A percentile compares a stretch with the other conserved stretches of the same genome.
Evolutionary conservation across 257 asterid species (phyloP).

Genomic region (Leptodermis oblonga): DNA sequence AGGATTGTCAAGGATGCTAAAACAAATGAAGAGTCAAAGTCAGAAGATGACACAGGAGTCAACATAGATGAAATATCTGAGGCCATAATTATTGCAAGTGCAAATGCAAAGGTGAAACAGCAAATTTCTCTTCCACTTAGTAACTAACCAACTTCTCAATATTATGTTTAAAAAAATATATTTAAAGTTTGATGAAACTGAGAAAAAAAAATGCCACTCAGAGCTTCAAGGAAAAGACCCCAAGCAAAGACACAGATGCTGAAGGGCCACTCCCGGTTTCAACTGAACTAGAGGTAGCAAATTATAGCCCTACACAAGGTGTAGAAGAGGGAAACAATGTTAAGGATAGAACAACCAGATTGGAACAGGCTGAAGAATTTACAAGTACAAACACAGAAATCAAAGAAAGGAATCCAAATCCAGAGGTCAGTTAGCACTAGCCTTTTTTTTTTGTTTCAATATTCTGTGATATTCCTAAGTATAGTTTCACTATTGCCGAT

Average conservation of each 20-base stretch:
- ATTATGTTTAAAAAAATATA: neutral
- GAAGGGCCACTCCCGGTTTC: neutral
- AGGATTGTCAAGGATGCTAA: neutral
- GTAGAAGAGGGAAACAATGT: slow-evolving; percentile 13
- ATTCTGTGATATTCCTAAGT: neutral
- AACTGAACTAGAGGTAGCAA: neutral
- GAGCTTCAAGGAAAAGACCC: neutral
- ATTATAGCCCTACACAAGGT: slow-evolving; percentile 3
- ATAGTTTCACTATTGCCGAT: slow-evolving; percentile 3
- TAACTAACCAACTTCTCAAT: neutral
- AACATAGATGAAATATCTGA: slow-evolving; percentile 14
- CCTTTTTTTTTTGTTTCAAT: slow-evolving; percentile 14
- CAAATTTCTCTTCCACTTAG: neutral
- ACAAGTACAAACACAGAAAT: slow-evolving; percentile 16
- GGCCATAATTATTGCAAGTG: slow-evolving; percentile 8
- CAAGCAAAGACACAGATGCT: neutral
- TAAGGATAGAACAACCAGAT: neutral
- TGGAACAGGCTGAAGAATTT: slow-evolving; percentile 23
- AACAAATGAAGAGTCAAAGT: slow-evolving; percentile 13
- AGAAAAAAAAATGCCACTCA: neutral
- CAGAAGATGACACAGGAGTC: slow-evolving; percentile 16
- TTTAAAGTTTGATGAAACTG: neutral
- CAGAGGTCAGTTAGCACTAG: slow-evolving; percentile 29
- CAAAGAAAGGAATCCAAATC: slow-evolving; percentile 22
- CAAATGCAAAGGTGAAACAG: slow-evolving; percentile 19